Percentiles rank a stretch among this genome's conserved stretches.
These are phyloP conservation scores for Vickermania ingenoplastis DNA, from an alignment of 208 protist species.

Conservation along the genomic window DNA sequence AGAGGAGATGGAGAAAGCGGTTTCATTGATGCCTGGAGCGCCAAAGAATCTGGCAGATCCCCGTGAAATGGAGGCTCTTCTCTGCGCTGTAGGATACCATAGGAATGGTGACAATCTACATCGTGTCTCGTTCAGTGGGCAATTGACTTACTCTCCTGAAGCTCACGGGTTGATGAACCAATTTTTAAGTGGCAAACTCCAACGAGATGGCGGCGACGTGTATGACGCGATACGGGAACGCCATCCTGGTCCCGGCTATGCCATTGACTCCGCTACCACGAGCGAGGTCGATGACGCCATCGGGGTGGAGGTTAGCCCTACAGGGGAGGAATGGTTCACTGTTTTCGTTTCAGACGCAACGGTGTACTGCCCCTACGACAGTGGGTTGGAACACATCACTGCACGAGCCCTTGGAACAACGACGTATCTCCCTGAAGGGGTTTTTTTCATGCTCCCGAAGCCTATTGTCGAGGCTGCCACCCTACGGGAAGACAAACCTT, in stretches of 20 bases:
- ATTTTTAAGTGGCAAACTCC: conserved; percentile 22
- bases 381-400: conserved; percentile 69
- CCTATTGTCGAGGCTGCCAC: conserved; percentile 79
- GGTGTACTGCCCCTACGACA: conserved; percentile 80
- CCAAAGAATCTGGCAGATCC: conserved; percentile 30
- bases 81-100: conserved; percentile 50
- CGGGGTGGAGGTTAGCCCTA: conserved; percentile 56
- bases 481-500: conserved; percentile 68
- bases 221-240: conserved; percentile 54
- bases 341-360: conserved; percentile 86
- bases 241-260: conserved; percentile 47
- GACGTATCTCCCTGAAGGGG: conserved; percentile 81
- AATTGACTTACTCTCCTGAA: conserved; percentile 56
- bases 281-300: conserved; percentile 88
- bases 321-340: conserved; percentile 56
- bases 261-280: conserved; percentile 84
- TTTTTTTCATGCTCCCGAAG: conserved; percentile 87
- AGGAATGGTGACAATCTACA: conserved; percentile 61
- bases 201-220: conserved; percentile 51
- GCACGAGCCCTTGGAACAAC: conserved; percentile 73
- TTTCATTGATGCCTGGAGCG: conserved; percentile 35
- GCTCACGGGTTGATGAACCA: conserved; percentile 43
- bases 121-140: conserved; percentile 50
- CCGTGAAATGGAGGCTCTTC: conserved; percentile 42
- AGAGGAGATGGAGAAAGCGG: conserved; percentile 32